Conservation (phyloP, 176 grass and related monocot genomes). For the Calamus simplicifolius region DNA sequence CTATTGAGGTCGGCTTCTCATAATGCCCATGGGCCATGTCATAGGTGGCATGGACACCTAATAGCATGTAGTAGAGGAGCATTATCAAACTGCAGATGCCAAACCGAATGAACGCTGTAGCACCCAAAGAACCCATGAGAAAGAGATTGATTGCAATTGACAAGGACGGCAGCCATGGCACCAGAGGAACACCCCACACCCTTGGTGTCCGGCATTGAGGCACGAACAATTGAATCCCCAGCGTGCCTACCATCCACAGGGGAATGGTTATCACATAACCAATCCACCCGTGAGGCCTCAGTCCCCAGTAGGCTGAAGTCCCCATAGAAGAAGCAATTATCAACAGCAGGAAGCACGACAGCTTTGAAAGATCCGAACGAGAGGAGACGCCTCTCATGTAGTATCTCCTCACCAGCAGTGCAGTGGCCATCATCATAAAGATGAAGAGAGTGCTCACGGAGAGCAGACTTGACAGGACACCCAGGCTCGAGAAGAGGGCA, state of each 20-base stretch:
- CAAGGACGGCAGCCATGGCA: slow-evolving; percentile 43
- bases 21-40: slow-evolving; percentile 26
- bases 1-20: not conserved
- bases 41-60: slow-evolving; percentile 49
- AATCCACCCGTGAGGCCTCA: slow-evolving; percentile 19
- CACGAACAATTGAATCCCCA: slow-evolving; percentile 64
- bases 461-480: slow-evolving; percentile 40
- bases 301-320: slow-evolving; percentile 37
- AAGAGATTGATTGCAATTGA: slow-evolving; percentile 43
- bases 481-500: slow-evolving; percentile 77
- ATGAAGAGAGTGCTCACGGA: slow-evolving; percentile 94
- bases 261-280: slow-evolving; percentile 36
- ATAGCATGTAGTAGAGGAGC: slow-evolving; percentile 49
- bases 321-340: slow-evolving; percentile 45
- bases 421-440: slow-evolving; percentile 87
- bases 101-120: slow-evolving; percentile 30
- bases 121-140: slow-evolving; percentile 46
- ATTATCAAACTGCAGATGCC: slow-evolving; percentile 41
- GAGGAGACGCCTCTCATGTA: slow-evolving; percentile 15
- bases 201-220: slow-evolving; percentile 32
- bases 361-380: slow-evolving; percentile 7
- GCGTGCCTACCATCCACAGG: slow-evolving; percentile 50
- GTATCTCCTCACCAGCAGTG: slow-evolving; percentile 71
- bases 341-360: slow-evolving; percentile 26
- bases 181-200: slow-evolving; percentile 45